Percentiles rank a stretch among this genome's conserved stretches.
Conservation (phyloP, 2,329 filamentous ascomycete genomes). For the Penicillium sp. region DNA sequence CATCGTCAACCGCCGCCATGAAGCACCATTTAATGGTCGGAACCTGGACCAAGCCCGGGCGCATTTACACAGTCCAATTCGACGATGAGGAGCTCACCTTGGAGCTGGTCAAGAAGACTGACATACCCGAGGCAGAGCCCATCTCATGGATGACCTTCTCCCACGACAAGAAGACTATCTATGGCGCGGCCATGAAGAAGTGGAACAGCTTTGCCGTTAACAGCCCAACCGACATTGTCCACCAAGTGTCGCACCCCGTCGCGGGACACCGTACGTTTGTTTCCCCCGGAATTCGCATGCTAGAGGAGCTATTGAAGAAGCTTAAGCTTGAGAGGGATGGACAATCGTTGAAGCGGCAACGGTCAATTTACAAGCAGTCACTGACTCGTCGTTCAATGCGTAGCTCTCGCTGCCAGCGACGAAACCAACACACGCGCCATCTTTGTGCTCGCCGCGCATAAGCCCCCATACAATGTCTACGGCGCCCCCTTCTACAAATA, state of each 20-base stretch:
- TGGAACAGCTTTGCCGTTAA: slow-evolving; percentile 82
- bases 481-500: slow-evolving; percentile 89
- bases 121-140: slow-evolving; percentile 79
- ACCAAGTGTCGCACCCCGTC: slow-evolving; percentile 74
- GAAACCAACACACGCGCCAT: slow-evolving; percentile 85
- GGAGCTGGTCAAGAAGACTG: slow-evolving; percentile 75
- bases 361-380: neutral
- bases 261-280: slow-evolving; percentile 67
- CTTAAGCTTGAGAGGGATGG: neutral
- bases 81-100: slow-evolving; percentile 78
- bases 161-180: slow-evolving; percentile 81
- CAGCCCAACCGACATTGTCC: slow-evolving; percentile 73
- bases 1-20: slow-evolving; percentile 54
- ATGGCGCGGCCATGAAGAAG: slow-evolving; percentile 91
- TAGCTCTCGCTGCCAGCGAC: slow-evolving; percentile 67
- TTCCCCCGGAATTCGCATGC: neutral
- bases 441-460: slow-evolving; percentile 77
- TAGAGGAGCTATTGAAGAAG: neutral
- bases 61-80: slow-evolving; percentile 87
- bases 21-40: slow-evolving; percentile 90
- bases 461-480: slow-evolving; percentile 80
- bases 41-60: slow-evolving; percentile 86
- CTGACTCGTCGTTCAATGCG: neutral
- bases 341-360: neutral
- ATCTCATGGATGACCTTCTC: slow-evolving; percentile 95